phyloP scores from a whole-genome alignment of 2,329 filamentous ascomycete species.

The Xylariales sp. region DNA sequence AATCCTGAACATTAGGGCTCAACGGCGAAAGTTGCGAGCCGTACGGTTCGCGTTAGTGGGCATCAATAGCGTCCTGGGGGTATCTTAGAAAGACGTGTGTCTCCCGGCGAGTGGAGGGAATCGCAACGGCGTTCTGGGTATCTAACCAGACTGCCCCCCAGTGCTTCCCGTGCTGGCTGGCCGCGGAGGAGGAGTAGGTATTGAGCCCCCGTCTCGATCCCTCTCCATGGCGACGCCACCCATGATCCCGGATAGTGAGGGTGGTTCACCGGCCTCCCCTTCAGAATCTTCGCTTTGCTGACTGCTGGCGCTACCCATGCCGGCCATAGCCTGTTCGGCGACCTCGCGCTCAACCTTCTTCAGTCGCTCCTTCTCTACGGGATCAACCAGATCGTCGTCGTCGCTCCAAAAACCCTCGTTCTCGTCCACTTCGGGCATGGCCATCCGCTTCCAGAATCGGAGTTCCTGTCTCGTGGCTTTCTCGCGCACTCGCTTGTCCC shows the following conservation, averaged over 20 bases:
- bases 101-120: neutral
- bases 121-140: neutral
- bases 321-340: slow-evolving; percentile 54
- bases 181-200: slow-evolving; percentile 54
- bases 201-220: slow-evolving; percentile 45
- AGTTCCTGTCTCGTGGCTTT: slow-evolving; percentile 67
- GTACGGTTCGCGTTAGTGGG: neutral
- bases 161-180: slow-evolving; percentile 57
- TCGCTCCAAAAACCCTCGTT: slow-evolving; percentile 71
- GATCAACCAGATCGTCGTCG: slow-evolving; percentile 73
- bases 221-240: slow-evolving; percentile 60
- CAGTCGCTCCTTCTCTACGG: slow-evolving; percentile 68
- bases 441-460: slow-evolving; percentile 74
- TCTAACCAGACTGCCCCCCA: slow-evolving; percentile 47
- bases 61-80: slow-evolving; percentile 10
- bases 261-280: slow-evolving; percentile 45
- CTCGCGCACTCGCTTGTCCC: slow-evolving; percentile 65
- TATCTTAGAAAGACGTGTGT: slow-evolving; percentile 5
- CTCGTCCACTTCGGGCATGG: slow-evolving; percentile 69
- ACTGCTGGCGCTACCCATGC: slow-evolving; percentile 48
- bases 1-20: neutral
- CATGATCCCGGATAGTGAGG: slow-evolving; percentile 48
- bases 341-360: slow-evolving; percentile 62
- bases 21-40: neutral
- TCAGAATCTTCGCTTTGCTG: slow-evolving; percentile 53